Conservation (phyloP, 192 early-diverging fungal genomes). For the Backusella australiensis region DNA sequence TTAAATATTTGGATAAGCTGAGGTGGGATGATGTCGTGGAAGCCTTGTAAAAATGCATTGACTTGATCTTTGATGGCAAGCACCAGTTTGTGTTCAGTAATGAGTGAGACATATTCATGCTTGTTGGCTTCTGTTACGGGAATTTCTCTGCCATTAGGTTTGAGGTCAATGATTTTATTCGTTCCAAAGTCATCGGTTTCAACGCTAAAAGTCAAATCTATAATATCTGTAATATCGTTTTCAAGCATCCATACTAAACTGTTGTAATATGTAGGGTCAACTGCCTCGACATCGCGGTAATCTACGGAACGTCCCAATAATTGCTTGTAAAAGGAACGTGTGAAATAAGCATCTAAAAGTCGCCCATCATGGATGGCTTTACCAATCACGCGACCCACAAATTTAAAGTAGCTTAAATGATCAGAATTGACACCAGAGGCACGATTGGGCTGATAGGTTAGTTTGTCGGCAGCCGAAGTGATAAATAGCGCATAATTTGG, state of each 20-base stretch:
- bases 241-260: slow-evolving; percentile 96
- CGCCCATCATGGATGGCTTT: slow-evolving; percentile 98
- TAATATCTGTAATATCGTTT: slow-evolving; percentile 93
- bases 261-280: slow-evolving; percentile 96
- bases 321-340: slow-evolving; percentile 97
- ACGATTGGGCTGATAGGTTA: slow-evolving; percentile 98
- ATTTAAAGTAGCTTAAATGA: slow-evolving; percentile 93
- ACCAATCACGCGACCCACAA: slow-evolving; percentile 97
- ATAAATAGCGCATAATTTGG: slow-evolving; percentile 98
- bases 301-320: slow-evolving; percentile 91
- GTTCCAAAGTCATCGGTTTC: slow-evolving; percentile 94
- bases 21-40: slow-evolving; percentile 92
- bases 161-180: slow-evolving; percentile 79
- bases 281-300: slow-evolving; percentile 96
- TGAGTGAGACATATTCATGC: slow-evolving; percentile 90
- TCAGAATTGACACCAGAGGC: slow-evolving; percentile 90
- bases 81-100: slow-evolving; percentile 89
- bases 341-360: slow-evolving; percentile 94
- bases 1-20: slow-evolving; percentile 96
- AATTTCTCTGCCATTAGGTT: slow-evolving; percentile 82
- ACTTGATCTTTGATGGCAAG: slow-evolving; percentile 94
- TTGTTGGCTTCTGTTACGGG: slow-evolving; percentile 94
- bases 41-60: slow-evolving; percentile 85
- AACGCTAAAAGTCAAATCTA: slow-evolving; percentile 92
- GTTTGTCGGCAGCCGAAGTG: slow-evolving; percentile 89